phyloP scores from a whole-genome alignment of 2,329 filamentous ascomycete species.

The Aureobasidium sp. region DNA sequence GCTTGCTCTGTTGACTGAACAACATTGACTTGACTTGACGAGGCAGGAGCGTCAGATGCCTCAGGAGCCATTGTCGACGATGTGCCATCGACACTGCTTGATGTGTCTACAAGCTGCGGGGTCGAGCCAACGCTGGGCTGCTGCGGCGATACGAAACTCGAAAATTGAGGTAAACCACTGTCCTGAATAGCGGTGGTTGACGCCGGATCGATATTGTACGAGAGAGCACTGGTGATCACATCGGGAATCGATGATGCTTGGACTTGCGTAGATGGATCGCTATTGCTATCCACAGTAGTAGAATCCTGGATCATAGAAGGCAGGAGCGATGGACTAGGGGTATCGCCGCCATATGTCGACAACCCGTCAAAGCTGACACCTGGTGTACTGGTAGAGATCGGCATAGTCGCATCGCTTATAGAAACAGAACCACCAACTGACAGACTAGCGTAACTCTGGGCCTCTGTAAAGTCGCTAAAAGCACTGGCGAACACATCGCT shows the following conservation, averaged over 20 bases:
- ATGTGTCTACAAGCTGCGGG: no score
- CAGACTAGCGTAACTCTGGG: not conserved
- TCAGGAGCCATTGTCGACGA: not conserved
- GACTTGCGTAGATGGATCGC: not conserved
- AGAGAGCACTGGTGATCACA: not conserved
- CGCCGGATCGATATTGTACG: not conserved
- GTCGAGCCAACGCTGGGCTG: not conserved
- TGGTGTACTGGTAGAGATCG: no score
- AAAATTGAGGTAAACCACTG: not conserved
- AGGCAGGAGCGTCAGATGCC: no score
- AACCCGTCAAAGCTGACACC: no score
- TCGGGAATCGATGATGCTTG: not conserved
- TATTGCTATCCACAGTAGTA: not conserved
- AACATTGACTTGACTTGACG: no score
- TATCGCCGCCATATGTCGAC: no score
- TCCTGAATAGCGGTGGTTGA: not conserved
- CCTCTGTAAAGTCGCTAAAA: not conserved
- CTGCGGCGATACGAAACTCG: not conserved
- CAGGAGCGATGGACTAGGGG: not conserved
- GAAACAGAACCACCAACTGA: no score
- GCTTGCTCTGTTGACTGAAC: no score
- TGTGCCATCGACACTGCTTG: not conserved
- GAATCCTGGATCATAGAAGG: not conserved
- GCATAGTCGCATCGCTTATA: no score
- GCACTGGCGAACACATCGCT: not conserved